These are phyloP conservation scores for Francoa sonchifolia DNA, from an alignment of 441 rosid genomes.

Conservation along the genomic window DNA sequence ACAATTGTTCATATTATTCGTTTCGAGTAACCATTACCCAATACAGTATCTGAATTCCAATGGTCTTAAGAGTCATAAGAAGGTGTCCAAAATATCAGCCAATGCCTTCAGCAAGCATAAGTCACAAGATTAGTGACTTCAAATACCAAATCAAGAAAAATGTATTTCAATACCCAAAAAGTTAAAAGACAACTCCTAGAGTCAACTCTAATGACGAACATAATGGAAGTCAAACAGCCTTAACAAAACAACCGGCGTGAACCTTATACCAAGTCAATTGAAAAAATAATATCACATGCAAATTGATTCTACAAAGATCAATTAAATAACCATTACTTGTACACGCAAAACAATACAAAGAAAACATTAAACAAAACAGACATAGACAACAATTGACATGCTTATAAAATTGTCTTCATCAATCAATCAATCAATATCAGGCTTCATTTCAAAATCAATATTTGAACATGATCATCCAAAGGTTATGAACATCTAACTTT, in stretches of 20 bases:
- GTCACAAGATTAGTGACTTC: background rate
- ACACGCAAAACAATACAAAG: no score
- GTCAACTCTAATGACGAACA: constrained; percentile 13
- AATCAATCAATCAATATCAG: no score
- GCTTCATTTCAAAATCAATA: background rate
- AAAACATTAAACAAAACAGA: background rate
- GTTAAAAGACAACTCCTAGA: background rate
- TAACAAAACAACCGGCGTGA: background rate
- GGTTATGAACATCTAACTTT: background rate
- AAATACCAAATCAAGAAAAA: background rate
- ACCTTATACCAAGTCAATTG: constrained; percentile 1
- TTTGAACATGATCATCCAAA: background rate
- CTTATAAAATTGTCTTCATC: no score
- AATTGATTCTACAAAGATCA: constrained; percentile 3
- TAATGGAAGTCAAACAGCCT: constrained; percentile 2
- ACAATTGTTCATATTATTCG: no score
- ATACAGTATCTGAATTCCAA: no score
- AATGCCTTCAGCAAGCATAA: background rate
- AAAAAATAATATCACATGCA: background rate
- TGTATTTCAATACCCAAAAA: constrained; percentile 1
- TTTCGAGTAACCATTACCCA: no score
- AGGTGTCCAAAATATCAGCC: background rate
- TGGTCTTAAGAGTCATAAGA: no score
- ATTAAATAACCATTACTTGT: constrained; percentile 3
- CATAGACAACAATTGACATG: background rate